Conservation (phyloP, 805 yeast genomes). For the Schwanniomyces sp. region DNA sequence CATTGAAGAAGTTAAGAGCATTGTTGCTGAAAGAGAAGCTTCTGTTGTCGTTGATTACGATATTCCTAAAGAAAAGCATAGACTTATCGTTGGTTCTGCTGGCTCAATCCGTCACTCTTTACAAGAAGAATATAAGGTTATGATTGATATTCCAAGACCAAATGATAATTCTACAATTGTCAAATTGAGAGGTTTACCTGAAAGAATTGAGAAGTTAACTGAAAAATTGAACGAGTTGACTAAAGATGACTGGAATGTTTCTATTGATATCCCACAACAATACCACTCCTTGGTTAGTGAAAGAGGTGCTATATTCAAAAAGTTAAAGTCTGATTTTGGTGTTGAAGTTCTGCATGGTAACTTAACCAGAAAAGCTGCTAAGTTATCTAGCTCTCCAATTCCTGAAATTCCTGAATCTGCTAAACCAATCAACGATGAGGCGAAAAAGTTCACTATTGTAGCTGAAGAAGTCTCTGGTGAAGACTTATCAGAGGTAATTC, state of each 20-base stretch:
- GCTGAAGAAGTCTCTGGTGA: conserved; percentile 17
- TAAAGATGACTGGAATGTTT: conserved; percentile 55
- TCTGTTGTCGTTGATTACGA: conserved; percentile 50
- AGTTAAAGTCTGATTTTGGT: conserved; percentile 49
- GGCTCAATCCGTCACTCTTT: conserved; percentile 73
- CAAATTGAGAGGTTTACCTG: conserved; percentile 65
- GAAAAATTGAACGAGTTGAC: conserved; percentile 60
- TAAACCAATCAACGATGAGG: conserved; percentile 37
- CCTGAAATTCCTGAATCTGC: conserved; percentile 50
- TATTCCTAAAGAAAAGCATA: conserved; percentile 72
- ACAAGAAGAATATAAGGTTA: conserved; percentile 67
- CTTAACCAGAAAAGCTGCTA: conserved; percentile 47
- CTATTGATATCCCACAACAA: conserved; percentile 56
- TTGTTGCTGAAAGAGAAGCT: conserved; percentile 66
- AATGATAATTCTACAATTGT: conserved; percentile 52
- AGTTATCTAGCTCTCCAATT: conserved; percentile 42
- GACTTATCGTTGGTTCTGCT: conserved; percentile 76
- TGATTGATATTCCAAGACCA: conserved; percentile 64
- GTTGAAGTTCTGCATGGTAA: conserved; percentile 64
- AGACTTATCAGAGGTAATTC: conserved; percentile 30
- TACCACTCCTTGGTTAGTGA: conserved; percentile 64
- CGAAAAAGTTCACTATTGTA: conserved; percentile 45
- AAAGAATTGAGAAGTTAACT: conserved; percentile 61
- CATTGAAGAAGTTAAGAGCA: conserved; percentile 56
- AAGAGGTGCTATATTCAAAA: conserved; percentile 61